Conservation (phyloP, 1,139 yeast genomes). For the Sugiyamaella castrensis region DNA sequence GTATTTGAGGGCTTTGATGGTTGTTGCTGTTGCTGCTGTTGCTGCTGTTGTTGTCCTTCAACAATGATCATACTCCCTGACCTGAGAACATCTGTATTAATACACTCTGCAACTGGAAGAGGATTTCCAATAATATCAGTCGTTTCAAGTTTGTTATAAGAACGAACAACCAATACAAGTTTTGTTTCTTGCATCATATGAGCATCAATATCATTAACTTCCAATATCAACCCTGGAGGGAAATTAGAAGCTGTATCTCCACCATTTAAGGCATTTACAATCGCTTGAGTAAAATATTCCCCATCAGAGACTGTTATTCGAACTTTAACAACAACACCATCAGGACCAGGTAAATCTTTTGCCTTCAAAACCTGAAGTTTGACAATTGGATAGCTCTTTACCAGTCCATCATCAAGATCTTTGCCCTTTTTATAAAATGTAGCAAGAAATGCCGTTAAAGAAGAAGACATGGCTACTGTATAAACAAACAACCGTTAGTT, state of each 20-base stretch:
- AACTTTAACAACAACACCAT: constrained; percentile 4
- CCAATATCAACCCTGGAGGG: constrained; percentile 12
- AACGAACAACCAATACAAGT: constrained; percentile 9
- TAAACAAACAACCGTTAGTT: not conserved
- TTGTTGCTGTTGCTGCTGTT: not conserved
- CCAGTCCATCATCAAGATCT: not conserved
- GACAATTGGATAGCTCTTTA: constrained; percentile 4
- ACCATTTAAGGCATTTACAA: constrained; percentile 10
- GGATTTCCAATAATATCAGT: constrained; percentile 13
- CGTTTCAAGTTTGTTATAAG: constrained; percentile 6
- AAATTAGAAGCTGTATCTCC: constrained; percentile 7
- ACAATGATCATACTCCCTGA: too few species aligned
- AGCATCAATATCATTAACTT: constrained; percentile 17
- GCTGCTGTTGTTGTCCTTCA: not conserved
- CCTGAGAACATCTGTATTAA: not conserved
- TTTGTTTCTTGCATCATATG: constrained; percentile 7
- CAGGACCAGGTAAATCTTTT: constrained; percentile 10
- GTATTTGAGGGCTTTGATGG: not conserved
- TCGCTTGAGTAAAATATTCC: constrained; percentile 18
- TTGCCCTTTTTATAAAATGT: not conserved
- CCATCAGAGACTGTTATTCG: constrained; percentile 25
- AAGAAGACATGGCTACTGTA: not conserved
- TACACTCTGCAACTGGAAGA: not conserved
- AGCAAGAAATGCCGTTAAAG: constrained; percentile 5
- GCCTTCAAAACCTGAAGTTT: constrained; percentile 12